Conservation (phyloP, 2,329 filamentous ascomycete species). For the Trichoderma pleuroti region DNA sequence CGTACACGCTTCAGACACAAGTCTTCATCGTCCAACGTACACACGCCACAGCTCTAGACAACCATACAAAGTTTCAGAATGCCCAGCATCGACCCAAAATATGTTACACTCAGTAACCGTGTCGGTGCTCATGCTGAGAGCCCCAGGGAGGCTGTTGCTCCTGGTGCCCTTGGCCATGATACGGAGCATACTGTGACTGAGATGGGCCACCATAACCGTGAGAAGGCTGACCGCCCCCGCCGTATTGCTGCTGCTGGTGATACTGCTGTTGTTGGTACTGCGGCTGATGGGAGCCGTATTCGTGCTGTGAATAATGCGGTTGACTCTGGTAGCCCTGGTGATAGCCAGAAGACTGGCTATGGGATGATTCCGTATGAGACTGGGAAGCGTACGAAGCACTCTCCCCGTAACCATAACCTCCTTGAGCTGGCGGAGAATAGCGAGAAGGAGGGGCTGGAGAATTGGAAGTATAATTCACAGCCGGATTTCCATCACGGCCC, state of each 20-base stretch:
- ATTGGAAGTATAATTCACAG: conserved; percentile 37
- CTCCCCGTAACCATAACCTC: conserved; percentile 42
- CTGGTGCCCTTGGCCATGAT: conserved; percentile 23
- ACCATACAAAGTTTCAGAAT: background rate
- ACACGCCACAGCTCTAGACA: background rate
- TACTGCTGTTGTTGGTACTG: conserved; percentile 23
- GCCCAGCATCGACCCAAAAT: background rate
- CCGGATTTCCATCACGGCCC: conserved; percentile 42
- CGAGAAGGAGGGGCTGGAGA: conserved; percentile 37
- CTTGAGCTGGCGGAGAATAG: conserved; percentile 29
- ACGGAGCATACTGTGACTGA: conserved; percentile 25
- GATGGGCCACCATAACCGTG: conserved; percentile 24
- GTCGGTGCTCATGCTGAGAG: conserved; percentile 39
- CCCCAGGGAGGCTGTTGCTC: conserved; percentile 33
- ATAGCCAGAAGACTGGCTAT: conserved; percentile 19
- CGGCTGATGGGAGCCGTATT: conserved; percentile 24
- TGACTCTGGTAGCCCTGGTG: background rate
- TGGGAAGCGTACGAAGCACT: conserved; percentile 31
- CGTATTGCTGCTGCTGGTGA: conserved; percentile 23
- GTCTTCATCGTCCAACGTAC: background rate
- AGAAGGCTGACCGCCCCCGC: conserved; percentile 19
- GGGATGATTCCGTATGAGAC: conserved; percentile 25
- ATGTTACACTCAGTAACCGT: conserved; percentile 29
- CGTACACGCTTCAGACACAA: background rate
- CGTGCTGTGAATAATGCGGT: conserved; percentile 29